A percentile compares a stretch with the other conserved stretches of the same genome.
These are phyloP conservation scores for Immersiporthe knoxdaviesiana DNA, from an alignment of 2,329 filamentous ascomycete species.

Conservation along the genomic window DNA sequence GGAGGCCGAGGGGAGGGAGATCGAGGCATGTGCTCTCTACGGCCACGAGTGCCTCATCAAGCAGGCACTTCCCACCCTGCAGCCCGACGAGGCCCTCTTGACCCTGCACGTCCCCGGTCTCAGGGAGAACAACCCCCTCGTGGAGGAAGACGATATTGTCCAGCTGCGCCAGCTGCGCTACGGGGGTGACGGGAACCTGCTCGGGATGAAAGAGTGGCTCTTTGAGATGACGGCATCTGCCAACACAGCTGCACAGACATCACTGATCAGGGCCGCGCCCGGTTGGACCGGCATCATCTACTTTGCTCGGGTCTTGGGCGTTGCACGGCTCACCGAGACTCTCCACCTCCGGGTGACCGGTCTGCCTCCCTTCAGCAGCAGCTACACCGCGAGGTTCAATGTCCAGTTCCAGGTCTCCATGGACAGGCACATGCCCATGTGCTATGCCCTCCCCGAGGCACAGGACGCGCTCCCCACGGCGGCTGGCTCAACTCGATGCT, in stretches of 20 bases:
- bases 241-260: neutral
- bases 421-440: slow-evolving; percentile 27
- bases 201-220: slow-evolving; percentile 22
- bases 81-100: slow-evolving; percentile 22
- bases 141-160: slow-evolving; percentile 33
- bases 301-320: slow-evolving; percentile 31
- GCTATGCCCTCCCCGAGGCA: slow-evolving; percentile 27
- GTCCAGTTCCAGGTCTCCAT: slow-evolving; percentile 30
- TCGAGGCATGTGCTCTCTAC: slow-evolving; percentile 31
- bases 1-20: slow-evolving; percentile 27
- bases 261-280: slow-evolving; percentile 6
- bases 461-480: slow-evolving; percentile 27
- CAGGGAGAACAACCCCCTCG: slow-evolving; percentile 32
- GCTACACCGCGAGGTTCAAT: slow-evolving; percentile 30
- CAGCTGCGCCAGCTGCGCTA: slow-evolving; percentile 32
- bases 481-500: slow-evolving; percentile 34
- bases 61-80: neutral
- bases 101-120: slow-evolving; percentile 32
- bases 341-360: slow-evolving; percentile 30
- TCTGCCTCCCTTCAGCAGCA: slow-evolving; percentile 17
- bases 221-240: neutral
- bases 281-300: slow-evolving; percentile 32
- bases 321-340: slow-evolving; percentile 30
- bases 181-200: slow-evolving; percentile 12
- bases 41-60: slow-evolving; percentile 26